Conservation (phyloP, 768 basidiomycete genomes). For the Collybiopsis luxurians region DNA sequence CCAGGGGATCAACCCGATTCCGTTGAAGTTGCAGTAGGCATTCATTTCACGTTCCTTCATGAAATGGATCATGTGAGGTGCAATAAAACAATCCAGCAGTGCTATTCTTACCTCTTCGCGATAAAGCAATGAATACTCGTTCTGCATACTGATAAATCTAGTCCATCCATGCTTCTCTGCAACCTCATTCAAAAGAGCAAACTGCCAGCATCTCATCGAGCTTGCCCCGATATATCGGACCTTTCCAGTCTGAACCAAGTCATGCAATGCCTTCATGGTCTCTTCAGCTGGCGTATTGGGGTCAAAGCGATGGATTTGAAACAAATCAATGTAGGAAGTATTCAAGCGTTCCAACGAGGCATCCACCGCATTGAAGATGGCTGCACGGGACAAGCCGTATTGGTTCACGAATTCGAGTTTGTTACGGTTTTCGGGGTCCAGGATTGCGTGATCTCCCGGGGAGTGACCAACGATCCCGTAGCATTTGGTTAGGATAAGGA, state of each 20-base stretch:
- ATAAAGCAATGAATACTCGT: conserved; percentile 45
- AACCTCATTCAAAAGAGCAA: conserved; percentile 33
- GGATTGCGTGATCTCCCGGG: neutral
- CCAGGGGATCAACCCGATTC: conserved; percentile 43
- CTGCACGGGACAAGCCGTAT: conserved; percentile 20
- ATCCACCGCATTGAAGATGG: conserved; percentile 19
- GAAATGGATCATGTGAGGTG: neutral
- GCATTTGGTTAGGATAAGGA: conserved; percentile 18
- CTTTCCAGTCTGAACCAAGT: conserved; percentile 34
- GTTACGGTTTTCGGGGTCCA: neutral
- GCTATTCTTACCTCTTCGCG: conserved; percentile 39
- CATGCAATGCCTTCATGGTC: conserved; percentile 40
- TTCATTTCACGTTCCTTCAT: conserved; percentile 37
- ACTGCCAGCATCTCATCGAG: conserved; percentile 38
- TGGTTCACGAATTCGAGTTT: conserved; percentile 18
- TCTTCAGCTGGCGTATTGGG: conserved; percentile 25
- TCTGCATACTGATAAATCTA: conserved; percentile 49
- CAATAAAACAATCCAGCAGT: too few species aligned
- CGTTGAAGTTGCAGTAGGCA: conserved; percentile 18
- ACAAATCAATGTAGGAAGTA: conserved; percentile 21
- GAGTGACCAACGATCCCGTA: conserved; percentile 9
- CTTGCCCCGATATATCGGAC: conserved; percentile 33
- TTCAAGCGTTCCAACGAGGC: conserved; percentile 15
- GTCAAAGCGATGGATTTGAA: conserved; percentile 39
- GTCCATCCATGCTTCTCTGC: conserved; percentile 39